These are phyloP conservation scores for Ogataea henricii DNA, from an alignment of 805 yeast genomes.

Conservation along the genomic window DNA sequence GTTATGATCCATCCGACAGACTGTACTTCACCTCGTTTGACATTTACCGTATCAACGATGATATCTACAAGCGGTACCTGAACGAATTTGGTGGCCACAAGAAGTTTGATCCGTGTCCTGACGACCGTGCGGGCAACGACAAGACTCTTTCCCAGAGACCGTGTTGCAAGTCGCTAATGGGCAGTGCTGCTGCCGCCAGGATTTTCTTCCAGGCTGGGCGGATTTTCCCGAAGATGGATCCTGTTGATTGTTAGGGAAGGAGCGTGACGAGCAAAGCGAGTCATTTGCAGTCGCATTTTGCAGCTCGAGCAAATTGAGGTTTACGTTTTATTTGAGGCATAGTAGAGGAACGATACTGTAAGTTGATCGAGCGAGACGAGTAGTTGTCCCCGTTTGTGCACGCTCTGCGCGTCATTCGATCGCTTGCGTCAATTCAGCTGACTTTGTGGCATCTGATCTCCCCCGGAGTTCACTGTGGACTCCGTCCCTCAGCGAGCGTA, in stretches of 20 bases:
- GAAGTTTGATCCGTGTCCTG: constrained; percentile 49
- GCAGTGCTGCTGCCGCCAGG: constrained; percentile 67
- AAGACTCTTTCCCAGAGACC: constrained; percentile 32
- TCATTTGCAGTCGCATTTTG: background rate
- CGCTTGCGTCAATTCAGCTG: no score
- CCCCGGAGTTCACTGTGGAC: no score
- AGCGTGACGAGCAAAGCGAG: background rate
- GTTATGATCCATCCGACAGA: constrained; percentile 60
- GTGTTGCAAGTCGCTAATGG: constrained; percentile 50
- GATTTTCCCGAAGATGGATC: constrained; percentile 42
- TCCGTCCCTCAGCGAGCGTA: no score
- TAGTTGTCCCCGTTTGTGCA: no score
- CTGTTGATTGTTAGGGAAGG: constrained; percentile 13
- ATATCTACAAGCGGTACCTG: constrained; percentile 50
- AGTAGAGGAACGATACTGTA: no score
- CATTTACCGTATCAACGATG: constrained; percentile 53
- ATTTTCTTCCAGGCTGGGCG: constrained; percentile 69
- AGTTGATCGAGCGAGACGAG: no score
- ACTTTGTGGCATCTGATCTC: no score
- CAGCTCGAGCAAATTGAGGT: background rate
- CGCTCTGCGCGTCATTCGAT: no score
- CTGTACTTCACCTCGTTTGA: constrained; percentile 60
- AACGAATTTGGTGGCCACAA: constrained; percentile 58
- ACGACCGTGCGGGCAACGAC: constrained; percentile 50
- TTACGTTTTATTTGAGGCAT: no score